phyloP scores from a whole-genome alignment of 345 rosid species.

The Lumnitzera littorea region DNA sequence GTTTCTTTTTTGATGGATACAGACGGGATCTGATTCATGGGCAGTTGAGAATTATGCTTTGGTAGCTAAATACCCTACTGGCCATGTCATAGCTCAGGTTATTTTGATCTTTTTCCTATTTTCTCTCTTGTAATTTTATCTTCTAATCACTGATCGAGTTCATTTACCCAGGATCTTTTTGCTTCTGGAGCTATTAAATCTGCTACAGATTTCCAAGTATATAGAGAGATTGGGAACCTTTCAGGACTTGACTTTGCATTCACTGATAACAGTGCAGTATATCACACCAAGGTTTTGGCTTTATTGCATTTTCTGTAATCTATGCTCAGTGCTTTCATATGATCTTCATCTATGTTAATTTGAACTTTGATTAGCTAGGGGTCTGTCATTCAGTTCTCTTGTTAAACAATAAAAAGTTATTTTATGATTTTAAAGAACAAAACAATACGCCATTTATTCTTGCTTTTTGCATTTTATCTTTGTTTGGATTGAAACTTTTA shows the following conservation, averaged over 20 bases:
- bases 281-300: constrained; percentile 80
- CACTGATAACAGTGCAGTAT: constrained; percentile 73
- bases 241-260: constrained; percentile 97
- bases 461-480: constrained; percentile 2
- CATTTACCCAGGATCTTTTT: constrained; percentile 69
- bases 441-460: not conserved
- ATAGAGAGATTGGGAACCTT: constrained; percentile 83
- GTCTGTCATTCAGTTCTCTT: too few species aligned
- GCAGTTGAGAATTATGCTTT: constrained; percentile 81
- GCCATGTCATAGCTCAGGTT: constrained; percentile 70
- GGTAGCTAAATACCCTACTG: constrained; percentile 85
- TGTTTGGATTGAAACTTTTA: not conserved
- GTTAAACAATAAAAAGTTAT: too few species aligned
- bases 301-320: not conserved
- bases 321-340: not conserved
- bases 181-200: constrained; percentile 71
- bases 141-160: not conserved
- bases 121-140: not conserved
- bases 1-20: constrained; percentile 13
- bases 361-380: too few species aligned
- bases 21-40: constrained; percentile 94
- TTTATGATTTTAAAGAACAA: too few species aligned
- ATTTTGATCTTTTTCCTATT: not conserved
- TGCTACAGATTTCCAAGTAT: constrained; percentile 90
- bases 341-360: constrained; percentile 4